These are phyloP conservation scores for Coemansia sp. DNA, from an alignment of 192 early-diverging fungal genomes.

Conservation along the genomic window DNA sequence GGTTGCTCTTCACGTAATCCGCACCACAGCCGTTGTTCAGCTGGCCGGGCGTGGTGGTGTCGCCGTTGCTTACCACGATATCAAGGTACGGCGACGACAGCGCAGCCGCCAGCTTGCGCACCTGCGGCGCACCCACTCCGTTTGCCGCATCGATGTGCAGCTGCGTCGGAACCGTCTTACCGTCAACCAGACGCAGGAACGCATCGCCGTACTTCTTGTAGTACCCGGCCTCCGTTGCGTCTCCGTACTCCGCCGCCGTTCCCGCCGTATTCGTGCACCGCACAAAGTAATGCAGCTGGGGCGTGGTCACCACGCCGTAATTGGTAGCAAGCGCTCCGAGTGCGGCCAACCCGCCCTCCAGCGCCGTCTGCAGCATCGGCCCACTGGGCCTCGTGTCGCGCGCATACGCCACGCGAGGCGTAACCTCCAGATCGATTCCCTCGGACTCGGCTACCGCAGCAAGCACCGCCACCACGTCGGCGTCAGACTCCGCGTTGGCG, in stretches of 20 bases:
- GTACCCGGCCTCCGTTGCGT: conserved; percentile 89
- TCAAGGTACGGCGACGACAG: conserved; percentile 66
- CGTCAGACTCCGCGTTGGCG: conserved; percentile 78
- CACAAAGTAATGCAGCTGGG: conserved; percentile 94
- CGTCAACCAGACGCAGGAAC: conserved; percentile 77
- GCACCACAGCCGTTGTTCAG: conserved; percentile 94
- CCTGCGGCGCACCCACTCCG: conserved; percentile 92
- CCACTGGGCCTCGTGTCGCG: conserved; percentile 95
- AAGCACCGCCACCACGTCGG: conserved; percentile 63
- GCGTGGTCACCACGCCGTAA: conserved; percentile 90
- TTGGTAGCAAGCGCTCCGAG: conserved; percentile 69
- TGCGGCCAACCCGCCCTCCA: conserved; percentile 80
- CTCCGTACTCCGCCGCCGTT: conserved; percentile 78
- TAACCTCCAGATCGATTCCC: conserved; percentile 68
- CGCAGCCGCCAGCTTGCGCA: conserved; percentile 70
- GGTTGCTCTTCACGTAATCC: conserved; percentile 95
- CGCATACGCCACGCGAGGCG: conserved; percentile 78
- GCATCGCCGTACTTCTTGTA: conserved; percentile 86
- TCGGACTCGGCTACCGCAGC: conserved; percentile 63
- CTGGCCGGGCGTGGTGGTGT: conserved; percentile 67
- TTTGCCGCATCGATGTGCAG: conserved; percentile 92
- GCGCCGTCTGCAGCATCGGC: conserved; percentile 70
- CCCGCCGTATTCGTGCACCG: conserved; percentile 80
- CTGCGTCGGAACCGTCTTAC: conserved; percentile 65
- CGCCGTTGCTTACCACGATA: conserved; percentile 74